A percentile compares a stretch with the other conserved stretches of the same genome.
Conservation (phyloP, 2,329 filamentous ascomycete species). For the Colletotrichum higginsianum region DNA sequence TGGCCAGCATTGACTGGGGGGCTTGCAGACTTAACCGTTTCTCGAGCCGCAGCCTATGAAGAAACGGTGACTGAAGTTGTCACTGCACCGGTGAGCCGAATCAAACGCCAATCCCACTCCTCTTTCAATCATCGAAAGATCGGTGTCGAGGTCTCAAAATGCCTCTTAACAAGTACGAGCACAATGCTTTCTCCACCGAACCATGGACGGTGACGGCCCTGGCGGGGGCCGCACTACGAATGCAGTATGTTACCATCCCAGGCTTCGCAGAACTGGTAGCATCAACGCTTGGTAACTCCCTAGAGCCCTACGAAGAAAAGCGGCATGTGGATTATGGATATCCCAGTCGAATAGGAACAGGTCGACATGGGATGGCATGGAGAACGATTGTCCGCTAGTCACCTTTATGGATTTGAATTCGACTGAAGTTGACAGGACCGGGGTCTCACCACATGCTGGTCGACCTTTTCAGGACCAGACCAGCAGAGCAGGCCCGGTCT, state of each 20-base stretch:
- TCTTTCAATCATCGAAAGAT: constrained; percentile 17
- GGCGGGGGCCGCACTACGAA: neutral
- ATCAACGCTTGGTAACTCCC: constrained; percentile 32
- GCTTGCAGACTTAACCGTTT: neutral
- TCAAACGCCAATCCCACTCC: constrained; percentile 18
- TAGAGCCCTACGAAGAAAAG: constrained; percentile 41
- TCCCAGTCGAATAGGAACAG: constrained; percentile 31
- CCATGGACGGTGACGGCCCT: constrained; percentile 24
- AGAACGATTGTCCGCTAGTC: constrained; percentile 40
- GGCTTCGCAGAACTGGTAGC: constrained; percentile 40
- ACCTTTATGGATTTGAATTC: constrained; percentile 35
- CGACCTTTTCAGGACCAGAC: constrained; percentile 32
- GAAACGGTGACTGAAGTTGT: constrained; percentile 17
- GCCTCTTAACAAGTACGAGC: constrained; percentile 24
- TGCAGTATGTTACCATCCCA: constrained; percentile 8
- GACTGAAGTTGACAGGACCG: constrained; percentile 26
- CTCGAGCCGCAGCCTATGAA: neutral
- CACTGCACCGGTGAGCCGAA: neutral
- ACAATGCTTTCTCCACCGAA: constrained; percentile 31
- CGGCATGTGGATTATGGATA: constrained; percentile 23
- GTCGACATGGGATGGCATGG: constrained; percentile 40
- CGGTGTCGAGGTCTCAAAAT: constrained; percentile 23
- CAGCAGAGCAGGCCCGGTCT: constrained; percentile 30
- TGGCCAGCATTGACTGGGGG: neutral
- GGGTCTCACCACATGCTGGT: constrained; percentile 35